These are phyloP conservation scores for Drosera capensis DNA, from an alignment of 148 eudicot genomes.

Conservation along the genomic window DNA sequence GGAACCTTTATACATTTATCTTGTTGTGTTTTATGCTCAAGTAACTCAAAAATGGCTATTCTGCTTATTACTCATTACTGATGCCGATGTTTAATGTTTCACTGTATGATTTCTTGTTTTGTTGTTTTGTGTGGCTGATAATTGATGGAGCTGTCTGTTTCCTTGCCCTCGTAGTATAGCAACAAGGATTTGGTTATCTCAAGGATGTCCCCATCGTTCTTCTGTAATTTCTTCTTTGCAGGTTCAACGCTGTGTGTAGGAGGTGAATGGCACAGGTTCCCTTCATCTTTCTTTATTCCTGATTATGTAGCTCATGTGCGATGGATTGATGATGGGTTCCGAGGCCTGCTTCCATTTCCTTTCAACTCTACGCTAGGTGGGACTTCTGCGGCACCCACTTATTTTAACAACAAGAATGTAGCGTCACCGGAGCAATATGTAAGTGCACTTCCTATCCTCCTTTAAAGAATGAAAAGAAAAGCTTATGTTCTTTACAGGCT, in stretches of 20 bases:
- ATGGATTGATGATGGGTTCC: constrained; percentile 96
- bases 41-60: too few species aligned
- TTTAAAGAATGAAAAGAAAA: neutral
- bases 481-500: too few species aligned
- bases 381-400: constrained; percentile 77
- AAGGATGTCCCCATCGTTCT: neutral
- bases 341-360: constrained; percentile 88
- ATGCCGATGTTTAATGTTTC: too few species aligned
- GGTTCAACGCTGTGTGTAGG: constrained; percentile 93
- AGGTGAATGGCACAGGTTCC: constrained; percentile 95
- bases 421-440: constrained; percentile 86
- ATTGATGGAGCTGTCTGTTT: too few species aligned
- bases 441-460: constrained; percentile 11
- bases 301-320: constrained; percentile 67
- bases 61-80: too few species aligned
- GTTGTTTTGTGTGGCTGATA: too few species aligned
- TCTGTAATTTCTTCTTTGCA: constrained; percentile 12
- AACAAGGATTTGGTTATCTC: too few species aligned
- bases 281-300: constrained; percentile 94
- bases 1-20: too few species aligned
- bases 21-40: too few species aligned
- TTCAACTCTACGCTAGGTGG: constrained; percentile 91
- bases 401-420: constrained; percentile 88
- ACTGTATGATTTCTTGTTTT: neutral
- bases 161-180: too few species aligned